Conservation (phyloP, 305 asterid genomes). For the Fraxinus paxiana region DNA sequence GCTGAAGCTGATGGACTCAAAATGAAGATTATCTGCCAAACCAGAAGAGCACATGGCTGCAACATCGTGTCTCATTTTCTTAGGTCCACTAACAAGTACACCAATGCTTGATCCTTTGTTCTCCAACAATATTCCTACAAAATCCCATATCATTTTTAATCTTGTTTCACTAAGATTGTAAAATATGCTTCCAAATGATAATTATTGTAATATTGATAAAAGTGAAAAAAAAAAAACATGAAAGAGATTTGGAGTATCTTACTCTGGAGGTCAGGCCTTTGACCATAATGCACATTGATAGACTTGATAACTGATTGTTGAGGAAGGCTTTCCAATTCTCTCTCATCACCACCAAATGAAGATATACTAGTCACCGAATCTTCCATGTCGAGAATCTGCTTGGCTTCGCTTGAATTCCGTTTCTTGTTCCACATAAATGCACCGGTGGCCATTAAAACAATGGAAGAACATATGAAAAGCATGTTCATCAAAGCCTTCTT, state of each 20-base stretch:
- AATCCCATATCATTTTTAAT: neutral
- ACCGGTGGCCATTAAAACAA: constrained; percentile 39
- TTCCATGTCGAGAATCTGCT: constrained; percentile 36
- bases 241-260: constrained; percentile 20
- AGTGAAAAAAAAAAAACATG: neutral
- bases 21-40: constrained; percentile 57
- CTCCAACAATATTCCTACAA: constrained; percentile 56
- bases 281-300: constrained; percentile 50
- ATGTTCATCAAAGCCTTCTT: constrained; percentile 51
- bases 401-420: constrained; percentile 37
- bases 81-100: constrained; percentile 74
- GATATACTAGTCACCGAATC: constrained; percentile 29
- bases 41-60: constrained; percentile 74
- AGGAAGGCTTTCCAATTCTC: constrained; percentile 63
- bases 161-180: neutral
- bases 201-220: neutral
- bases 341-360: constrained; percentile 32
- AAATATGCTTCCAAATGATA: neutral
- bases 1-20: constrained; percentile 70
- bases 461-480: constrained; percentile 48
- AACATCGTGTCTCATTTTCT: constrained; percentile 69
- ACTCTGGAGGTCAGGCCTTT: constrained; percentile 58
- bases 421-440: constrained; percentile 67
- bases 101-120: constrained; percentile 67
- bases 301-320: constrained; percentile 41